phyloP scores from a whole-genome alignment of 139 green algal species.

The Nannochloris sp. region DNA sequence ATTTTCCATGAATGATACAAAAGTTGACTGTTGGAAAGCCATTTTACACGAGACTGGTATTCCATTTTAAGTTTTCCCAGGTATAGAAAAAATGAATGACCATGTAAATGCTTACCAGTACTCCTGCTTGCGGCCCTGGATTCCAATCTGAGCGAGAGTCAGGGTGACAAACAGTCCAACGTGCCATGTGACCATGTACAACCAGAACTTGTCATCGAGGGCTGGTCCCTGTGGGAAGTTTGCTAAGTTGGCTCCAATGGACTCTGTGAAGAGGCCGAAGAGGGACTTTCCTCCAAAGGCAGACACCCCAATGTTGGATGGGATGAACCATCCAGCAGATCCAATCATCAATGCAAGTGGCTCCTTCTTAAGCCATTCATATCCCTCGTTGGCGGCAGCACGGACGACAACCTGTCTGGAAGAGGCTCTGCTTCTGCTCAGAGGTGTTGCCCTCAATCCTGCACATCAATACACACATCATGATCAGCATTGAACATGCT shows the following conservation, averaged over 20 bases:
- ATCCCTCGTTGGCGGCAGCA: conserved; percentile 52
- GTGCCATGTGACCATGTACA: conserved; percentile 54
- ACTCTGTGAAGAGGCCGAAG: conserved; percentile 58
- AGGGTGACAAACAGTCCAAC: conserved; percentile 53
- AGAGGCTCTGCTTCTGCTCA: too few species aligned
- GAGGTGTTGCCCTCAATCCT: too few species aligned
- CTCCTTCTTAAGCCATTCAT: conserved; percentile 37
- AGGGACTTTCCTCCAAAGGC: conserved; percentile 60
- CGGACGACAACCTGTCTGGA: not conserved
- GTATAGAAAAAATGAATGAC: not conserved
- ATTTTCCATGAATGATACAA: not conserved
- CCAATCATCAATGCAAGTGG: conserved; percentile 18
- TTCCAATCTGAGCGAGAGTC: conserved; percentile 53
- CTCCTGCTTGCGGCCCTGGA: conserved; percentile 31
- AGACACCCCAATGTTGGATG: conserved; percentile 48
- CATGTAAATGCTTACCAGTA: conserved; percentile 7
- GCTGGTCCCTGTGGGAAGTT: conserved; percentile 71
- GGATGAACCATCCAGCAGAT: conserved; percentile 52
- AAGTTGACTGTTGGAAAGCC: conserved; percentile 1
- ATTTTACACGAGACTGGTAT: conserved; percentile 4
- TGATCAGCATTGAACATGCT: too few species aligned
- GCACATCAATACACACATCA: too few species aligned
- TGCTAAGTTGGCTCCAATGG: conserved; percentile 60
- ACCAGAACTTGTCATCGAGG: conserved; percentile 31
- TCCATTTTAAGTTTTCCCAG: too few species aligned